Conservation (phyloP, 164 flowering plant genomes). For the Vitis vinifera region DNA sequence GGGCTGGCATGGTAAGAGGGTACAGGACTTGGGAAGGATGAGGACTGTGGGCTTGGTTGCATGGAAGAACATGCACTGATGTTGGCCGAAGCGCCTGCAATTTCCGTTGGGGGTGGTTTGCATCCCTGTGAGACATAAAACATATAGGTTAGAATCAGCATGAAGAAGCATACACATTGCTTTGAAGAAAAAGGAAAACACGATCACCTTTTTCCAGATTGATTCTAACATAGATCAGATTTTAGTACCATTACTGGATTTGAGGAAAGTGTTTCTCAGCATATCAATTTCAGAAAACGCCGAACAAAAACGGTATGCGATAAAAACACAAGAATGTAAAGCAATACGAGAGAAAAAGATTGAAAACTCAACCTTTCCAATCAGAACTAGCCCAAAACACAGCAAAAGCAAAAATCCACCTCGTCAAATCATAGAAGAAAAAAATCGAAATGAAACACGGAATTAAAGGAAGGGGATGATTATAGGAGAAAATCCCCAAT, state of each 20-base stretch:
- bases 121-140: slow-evolving; percentile 31
- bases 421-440: not conserved
- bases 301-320: not conserved
- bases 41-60: slow-evolving; percentile 61
- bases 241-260: not conserved
- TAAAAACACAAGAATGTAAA: not conserved
- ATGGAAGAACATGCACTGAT: slow-evolving; percentile 43
- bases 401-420: not conserved
- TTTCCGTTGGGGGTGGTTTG: slow-evolving; percentile 32
- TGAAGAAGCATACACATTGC: not conserved
- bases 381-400: not conserved
- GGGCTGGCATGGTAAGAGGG: slow-evolving; percentile 94
- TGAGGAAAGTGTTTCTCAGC: not conserved
- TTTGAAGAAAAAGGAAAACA: too few relatives aligned
- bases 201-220: not conserved
- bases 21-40: slow-evolving; percentile 70
- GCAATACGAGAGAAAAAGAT: not conserved
- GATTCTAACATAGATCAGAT: not conserved
- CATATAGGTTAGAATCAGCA: not conserved
- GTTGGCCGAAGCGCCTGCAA: slow-evolving; percentile 27
- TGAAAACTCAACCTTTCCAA: not conserved
- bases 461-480: not conserved
- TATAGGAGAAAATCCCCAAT: not conserved
- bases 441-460: not conserved
- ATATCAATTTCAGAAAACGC: not conserved